Evolutionary conservation across 2,329 filamentous ascomycete species (phyloP).

Genomic region (Chaetomium olivaceum): DNA sequence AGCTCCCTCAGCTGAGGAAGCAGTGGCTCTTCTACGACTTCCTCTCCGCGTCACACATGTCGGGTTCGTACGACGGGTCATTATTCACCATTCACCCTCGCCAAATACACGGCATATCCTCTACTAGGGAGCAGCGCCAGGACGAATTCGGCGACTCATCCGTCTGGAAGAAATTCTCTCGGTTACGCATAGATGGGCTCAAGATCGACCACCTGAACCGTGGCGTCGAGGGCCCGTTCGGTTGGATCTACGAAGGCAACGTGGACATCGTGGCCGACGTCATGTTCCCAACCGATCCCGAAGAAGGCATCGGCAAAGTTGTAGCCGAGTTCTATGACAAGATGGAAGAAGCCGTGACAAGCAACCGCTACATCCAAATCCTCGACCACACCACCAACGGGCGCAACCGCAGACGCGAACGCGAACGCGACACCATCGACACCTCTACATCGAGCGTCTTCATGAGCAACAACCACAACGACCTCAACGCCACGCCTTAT

Average conservation of each 20-base stretch:
- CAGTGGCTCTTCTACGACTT: conserved; percentile 99
- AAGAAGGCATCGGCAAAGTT: conserved; percentile 88
- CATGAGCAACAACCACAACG: not conserved
- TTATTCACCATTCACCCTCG: conserved; percentile 95
- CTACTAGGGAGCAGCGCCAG: conserved; percentile 57
- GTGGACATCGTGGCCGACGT: conserved; percentile 96
- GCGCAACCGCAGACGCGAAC: conserved; percentile 22
- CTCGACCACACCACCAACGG: conserved; percentile 49
- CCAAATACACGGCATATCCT: conserved; percentile 79
- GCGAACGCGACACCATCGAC: conserved; percentile 23
- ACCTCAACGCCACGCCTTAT: not conserved
- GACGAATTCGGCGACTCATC: conserved; percentile 65
- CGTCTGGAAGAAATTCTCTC: conserved; percentile 93
- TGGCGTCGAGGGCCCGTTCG: conserved; percentile 89
- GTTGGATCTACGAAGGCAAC: conserved; percentile 96
- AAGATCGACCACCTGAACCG: conserved; percentile 96
- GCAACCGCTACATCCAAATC: conserved; percentile 66
- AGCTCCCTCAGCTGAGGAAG: conserved; percentile 87
- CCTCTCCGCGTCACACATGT: conserved; percentile 91
- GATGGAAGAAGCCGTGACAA: conserved; percentile 86
- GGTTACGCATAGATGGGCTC: conserved; percentile 87
- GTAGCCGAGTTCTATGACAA: conserved; percentile 97
- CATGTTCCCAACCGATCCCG: conserved; percentile 85
- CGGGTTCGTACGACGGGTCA: conserved; percentile 90
- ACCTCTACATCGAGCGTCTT: conserved; percentile 19